phyloP scores from a whole-genome alignment of 805 yeast species.

The Candida chauliodis region DNA sequence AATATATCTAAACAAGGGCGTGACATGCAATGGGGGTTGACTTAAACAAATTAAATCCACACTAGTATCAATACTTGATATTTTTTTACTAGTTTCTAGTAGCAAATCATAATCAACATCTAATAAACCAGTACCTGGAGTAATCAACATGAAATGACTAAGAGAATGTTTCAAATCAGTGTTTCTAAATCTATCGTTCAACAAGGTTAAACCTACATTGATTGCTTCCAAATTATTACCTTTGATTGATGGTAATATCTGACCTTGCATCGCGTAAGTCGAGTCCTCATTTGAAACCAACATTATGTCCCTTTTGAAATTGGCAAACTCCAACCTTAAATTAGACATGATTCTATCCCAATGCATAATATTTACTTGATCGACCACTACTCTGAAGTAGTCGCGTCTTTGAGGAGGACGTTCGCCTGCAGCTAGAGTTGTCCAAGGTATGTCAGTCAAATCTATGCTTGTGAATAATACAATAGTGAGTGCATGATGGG shows the following conservation, averaged over 20 bases:
- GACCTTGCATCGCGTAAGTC: constrained; percentile 48
- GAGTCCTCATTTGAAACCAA: constrained; percentile 26
- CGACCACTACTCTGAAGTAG: constrained; percentile 90
- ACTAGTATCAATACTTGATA: constrained; percentile 77
- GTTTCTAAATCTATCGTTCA: constrained; percentile 74
- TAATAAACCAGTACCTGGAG: constrained; percentile 91
- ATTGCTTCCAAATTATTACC: constrained; percentile 88
- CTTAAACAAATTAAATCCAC: constrained; percentile 86
- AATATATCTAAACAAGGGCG: constrained; percentile 78
- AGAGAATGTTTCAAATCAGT: constrained; percentile 86
- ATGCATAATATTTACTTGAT: constrained; percentile 80
- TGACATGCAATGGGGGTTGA: constrained; percentile 87
- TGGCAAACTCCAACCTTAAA: constrained; percentile 77
- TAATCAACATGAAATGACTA: constrained; percentile 81
- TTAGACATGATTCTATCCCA: constrained; percentile 94
- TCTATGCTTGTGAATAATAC: constrained; percentile 85
- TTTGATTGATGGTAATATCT: constrained; percentile 79
- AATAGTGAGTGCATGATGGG: constrained; percentile 89
- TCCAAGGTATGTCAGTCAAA: constrained; percentile 48
- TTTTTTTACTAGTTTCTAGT: constrained; percentile 67
- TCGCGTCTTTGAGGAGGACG: constrained; percentile 65
- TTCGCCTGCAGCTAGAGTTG: constrained; percentile 66
- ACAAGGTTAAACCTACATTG: constrained; percentile 74
- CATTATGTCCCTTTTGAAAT: constrained; percentile 72
- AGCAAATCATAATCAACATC: constrained; percentile 84